Evolutionary conservation across 139 green algal genomes (phyloP).

Genomic region (Asterochloris sp.): DNA sequence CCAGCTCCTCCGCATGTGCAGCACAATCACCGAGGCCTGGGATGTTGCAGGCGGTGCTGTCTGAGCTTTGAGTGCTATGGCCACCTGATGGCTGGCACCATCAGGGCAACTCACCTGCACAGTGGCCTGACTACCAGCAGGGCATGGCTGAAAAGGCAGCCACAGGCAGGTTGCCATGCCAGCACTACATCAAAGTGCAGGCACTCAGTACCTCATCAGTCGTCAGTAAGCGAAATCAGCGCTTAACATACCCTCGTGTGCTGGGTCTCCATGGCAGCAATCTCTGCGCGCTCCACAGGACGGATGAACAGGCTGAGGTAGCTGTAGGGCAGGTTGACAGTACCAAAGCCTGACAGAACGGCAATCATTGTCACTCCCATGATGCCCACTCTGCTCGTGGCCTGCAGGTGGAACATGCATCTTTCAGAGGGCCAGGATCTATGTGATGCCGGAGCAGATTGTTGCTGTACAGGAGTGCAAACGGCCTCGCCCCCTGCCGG

Average conservation of each 20-base stretch:
- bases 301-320: slow-evolving; percentile 91
- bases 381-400: slow-evolving; percentile 81
- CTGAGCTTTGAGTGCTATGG: too few species aligned
- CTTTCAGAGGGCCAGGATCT: not conserved
- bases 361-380: slow-evolving; percentile 90
- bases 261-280: slow-evolving; percentile 77
- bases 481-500: not conserved
- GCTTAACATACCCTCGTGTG: not conserved
- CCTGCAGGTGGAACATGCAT: slow-evolving; percentile 30
- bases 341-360: slow-evolving; percentile 87
- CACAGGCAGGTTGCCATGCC: too few species aligned
- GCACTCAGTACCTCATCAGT: not conserved
- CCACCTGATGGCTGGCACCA: too few species aligned
- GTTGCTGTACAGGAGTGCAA: not conserved
- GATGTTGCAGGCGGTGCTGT: too few species aligned
- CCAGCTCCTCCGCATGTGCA: too few species aligned
- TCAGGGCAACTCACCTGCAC: too few species aligned
- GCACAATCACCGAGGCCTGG: too few species aligned
- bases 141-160: too few species aligned
- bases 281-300: slow-evolving; percentile 73
- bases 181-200: too few species aligned
- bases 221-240: not conserved
- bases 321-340: slow-evolving; percentile 87
- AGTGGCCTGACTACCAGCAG: too few species aligned
- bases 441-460: not conserved